phyloP scores from a whole-genome alignment of 495 filamentous ascomycete genomes.

The Trichoderma gamsii region DNA sequence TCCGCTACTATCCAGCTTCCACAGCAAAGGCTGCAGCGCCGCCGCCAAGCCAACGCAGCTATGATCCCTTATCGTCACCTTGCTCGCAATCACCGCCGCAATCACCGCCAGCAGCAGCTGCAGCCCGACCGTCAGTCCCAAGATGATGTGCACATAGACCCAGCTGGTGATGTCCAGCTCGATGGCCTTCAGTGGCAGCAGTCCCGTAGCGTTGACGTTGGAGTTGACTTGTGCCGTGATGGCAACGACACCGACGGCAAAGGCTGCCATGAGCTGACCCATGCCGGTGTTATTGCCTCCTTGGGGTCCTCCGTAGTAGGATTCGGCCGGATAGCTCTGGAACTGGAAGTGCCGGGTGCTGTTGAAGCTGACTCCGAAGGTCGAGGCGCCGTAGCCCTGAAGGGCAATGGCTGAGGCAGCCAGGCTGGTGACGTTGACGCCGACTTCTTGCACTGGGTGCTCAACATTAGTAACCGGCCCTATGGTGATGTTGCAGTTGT shows the following conservation, averaged over 20 bases:
- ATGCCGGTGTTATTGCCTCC: conserved; percentile 11
- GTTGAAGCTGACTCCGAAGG: background rate
- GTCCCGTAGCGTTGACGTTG: background rate
- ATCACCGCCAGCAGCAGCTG: conserved; percentile 12
- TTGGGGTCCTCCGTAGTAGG: conserved; percentile 1
- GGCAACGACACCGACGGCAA: conserved; percentile 2
- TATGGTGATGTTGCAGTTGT: conserved; percentile 13
- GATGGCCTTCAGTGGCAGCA: background rate
- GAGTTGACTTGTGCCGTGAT: conserved; percentile 5
- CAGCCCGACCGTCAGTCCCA: background rate
- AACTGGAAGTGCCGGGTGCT: conserved; percentile 11
- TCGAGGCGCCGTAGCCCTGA: conserved; percentile 12
- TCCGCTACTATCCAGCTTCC: background rate
- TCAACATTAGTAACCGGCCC: background rate
- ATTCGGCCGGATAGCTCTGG: conserved; percentile 14
- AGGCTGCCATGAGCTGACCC: background rate
- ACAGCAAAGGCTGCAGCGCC: background rate
- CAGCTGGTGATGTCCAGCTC: background rate
- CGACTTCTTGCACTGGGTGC: background rate
- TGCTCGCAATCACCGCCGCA: background rate
- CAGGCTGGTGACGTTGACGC: conserved; percentile 2
- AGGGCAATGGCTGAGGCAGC: conserved; percentile 9
- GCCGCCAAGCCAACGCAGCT: background rate
- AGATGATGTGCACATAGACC: background rate
- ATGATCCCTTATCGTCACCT: background rate